These are phyloP conservation scores for Epichloe sylvatica DNA, from an alignment of 2,329 filamentous ascomycete species.

Conservation along the genomic window DNA sequence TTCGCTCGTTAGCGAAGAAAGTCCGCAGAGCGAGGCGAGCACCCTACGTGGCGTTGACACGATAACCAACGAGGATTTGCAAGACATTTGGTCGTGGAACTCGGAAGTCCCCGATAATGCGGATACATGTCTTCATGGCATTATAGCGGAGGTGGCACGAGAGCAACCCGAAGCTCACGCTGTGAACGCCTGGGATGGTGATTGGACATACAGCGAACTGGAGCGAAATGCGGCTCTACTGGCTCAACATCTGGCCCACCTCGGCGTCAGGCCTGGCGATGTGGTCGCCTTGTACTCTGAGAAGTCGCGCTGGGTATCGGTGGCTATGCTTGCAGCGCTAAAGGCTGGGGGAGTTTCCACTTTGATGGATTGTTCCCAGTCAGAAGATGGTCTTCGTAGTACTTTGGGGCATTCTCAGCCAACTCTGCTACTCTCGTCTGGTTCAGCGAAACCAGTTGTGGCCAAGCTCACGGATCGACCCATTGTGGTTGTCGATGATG, in stretches of 20 bases:
- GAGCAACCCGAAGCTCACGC: conserved; percentile 1
- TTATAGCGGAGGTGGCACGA: neutral
- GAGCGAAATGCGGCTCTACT: conserved; percentile 8
- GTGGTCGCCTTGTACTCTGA: conserved; percentile 14
- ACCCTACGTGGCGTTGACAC: neutral
- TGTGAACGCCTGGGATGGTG: conserved; percentile 13
- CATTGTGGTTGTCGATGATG: neutral
- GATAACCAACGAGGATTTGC: neutral
- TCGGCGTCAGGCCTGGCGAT: conserved; percentile 1
- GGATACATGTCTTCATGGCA: neutral
- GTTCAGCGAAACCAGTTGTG: neutral
- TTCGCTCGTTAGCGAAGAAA: neutral
- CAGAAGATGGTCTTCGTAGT: neutral
- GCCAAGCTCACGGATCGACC: neutral
- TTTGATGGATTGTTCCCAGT: neutral
- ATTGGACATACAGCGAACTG: conserved; percentile 11
- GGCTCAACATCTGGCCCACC: conserved; percentile 5
- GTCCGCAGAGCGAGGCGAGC: neutral
- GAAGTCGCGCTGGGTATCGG: conserved; percentile 12
- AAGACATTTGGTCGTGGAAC: conserved; percentile 4
- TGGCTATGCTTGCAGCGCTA: conserved; percentile 13
- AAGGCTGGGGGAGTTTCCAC: conserved; percentile 15
- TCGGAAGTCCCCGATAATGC: neutral
- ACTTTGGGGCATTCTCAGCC: neutral
- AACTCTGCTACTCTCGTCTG: neutral